Conservation (phyloP, 192 early-diverging fungal species). For the Coemansia brasiliensis region DNA sequence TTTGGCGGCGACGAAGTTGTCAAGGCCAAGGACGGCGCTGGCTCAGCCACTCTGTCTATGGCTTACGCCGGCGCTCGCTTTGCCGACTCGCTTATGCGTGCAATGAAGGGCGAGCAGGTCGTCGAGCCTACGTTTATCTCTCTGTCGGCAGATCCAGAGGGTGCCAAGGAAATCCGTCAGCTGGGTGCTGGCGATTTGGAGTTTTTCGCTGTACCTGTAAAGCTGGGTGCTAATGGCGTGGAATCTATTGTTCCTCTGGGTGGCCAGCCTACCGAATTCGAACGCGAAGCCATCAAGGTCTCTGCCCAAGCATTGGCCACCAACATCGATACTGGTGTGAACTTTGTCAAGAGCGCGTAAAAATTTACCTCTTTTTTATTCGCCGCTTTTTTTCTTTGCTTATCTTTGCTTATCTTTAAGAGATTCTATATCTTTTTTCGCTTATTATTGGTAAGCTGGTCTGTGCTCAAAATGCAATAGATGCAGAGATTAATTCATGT, state of each 20-base stretch:
- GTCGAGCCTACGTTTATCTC: constrained; percentile 79
- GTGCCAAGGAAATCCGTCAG: constrained; percentile 46
- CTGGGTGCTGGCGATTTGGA: constrained; percentile 62
- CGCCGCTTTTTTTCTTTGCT: background rate
- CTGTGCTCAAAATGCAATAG: no score
- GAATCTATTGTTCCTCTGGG: constrained; percentile 78
- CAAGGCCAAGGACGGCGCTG: constrained; percentile 94
- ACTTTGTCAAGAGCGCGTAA: constrained; percentile 63
- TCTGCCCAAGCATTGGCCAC: constrained; percentile 81
- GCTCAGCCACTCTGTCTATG: constrained; percentile 87
- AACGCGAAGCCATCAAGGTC: constrained; percentile 73
- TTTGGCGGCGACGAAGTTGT: constrained; percentile 98
- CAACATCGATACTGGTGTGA: constrained; percentile 87
- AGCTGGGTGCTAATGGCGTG: constrained; percentile 77
- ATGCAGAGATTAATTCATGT: no score
- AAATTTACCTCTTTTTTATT: constrained; percentile 6
- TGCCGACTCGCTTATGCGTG: constrained; percentile 82
- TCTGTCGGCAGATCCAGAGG: constrained; percentile 56
- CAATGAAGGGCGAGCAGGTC: constrained; percentile 67
- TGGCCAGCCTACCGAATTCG: constrained; percentile 66
- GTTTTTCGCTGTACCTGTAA: constrained; percentile 74
- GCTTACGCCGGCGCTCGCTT: constrained; percentile 85
- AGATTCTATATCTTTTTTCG: no score
- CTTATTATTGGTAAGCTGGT: constrained; percentile 1
- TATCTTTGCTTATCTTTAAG: no score